Percentiles rank a stretch among this genome's conserved stretches.
These are phyloP conservation scores for Populus simonii DNA, from an alignment of 345 rosid genomes.

Conservation along the genomic window DNA sequence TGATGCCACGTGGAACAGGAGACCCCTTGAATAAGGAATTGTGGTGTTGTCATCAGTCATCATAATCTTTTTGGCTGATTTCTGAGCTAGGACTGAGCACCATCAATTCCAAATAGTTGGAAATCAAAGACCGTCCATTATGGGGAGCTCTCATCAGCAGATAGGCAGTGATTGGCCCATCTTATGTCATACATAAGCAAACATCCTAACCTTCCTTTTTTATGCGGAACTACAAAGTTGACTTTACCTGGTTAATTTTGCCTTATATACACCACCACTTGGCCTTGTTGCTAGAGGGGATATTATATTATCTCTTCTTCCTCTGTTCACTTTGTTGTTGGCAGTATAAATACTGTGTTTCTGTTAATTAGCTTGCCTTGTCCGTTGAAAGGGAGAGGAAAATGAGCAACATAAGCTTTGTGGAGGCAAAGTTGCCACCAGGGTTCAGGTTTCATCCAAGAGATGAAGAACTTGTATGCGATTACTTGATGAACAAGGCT, in stretches of 20 bases:
- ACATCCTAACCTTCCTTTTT: not conserved
- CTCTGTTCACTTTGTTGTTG: not conserved
- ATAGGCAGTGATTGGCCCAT: not conserved
- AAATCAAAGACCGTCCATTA: not conserved
- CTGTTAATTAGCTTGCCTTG: not conserved
- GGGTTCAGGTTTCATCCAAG: slow-evolving; percentile 91
- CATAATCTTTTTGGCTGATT: not conserved
- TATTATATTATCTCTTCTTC: not conserved
- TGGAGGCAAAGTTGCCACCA: slow-evolving; percentile 62
- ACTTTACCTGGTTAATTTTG: not conserved
- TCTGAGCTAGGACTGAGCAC: not conserved
- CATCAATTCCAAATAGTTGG: not conserved
- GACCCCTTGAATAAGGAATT: not conserved
- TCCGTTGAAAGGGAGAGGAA: not conserved
- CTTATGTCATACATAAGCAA: not conserved
- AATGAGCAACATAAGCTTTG: slow-evolving; percentile 25
- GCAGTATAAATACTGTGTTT: not conserved
- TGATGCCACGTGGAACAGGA: not conserved
- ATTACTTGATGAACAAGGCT: slow-evolving; percentile 67
- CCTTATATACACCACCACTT: slow-evolving; percentile 3
- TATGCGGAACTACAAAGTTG: slow-evolving; percentile 6
- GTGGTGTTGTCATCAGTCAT: not conserved
- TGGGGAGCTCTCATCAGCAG: not conserved
- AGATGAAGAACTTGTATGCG: slow-evolving; percentile 89
- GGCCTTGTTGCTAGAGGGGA: not conserved